These are phyloP conservation scores for Gillenia trifoliata DNA, from an alignment of 306 rosid species.

Conservation along the genomic window DNA sequence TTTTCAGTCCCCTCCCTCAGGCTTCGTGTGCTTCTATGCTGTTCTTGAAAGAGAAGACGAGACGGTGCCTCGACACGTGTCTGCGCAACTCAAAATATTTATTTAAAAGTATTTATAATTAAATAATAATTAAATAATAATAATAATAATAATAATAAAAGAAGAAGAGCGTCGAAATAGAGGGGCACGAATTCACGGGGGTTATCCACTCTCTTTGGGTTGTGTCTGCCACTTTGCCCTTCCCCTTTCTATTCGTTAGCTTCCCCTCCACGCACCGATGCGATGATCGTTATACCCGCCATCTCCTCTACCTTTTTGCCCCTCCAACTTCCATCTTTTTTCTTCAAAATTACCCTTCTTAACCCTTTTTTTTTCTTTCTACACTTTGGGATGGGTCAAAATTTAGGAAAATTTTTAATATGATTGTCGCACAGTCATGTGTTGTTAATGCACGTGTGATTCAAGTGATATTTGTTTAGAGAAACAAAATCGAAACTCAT, in stretches of 20 bases:
- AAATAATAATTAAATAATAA: background rate
- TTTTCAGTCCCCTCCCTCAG: slow-evolving; percentile 20
- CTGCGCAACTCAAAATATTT: background rate
- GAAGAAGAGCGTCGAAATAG: background rate
- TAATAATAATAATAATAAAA: background rate
- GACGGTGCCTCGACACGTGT: slow-evolving; percentile 59
- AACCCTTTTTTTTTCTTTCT: no score
- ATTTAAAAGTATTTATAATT: background rate
- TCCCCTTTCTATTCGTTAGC: background rate
- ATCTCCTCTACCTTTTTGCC: background rate
- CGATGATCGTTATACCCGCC: background rate
- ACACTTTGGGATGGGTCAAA: no score
- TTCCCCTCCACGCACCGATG: slow-evolving; percentile 27
- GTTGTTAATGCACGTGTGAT: no score
- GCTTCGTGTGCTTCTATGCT: slow-evolving; percentile 56
- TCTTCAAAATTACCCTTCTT: slow-evolving; percentile 12
- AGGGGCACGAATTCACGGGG: background rate
- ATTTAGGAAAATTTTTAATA: no score
- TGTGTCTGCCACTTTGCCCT: slow-evolving; percentile 24
- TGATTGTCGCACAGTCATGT: no score
- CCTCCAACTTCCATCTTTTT: slow-evolving; percentile 1
- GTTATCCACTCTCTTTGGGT: slow-evolving; percentile 27
- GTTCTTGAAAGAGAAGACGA: slow-evolving; percentile 65
- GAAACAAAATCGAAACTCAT: no score
- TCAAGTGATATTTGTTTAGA: no score